Evolutionary conservation across 2,329 filamentous ascomycete species (phyloP).

Genomic region (Ascochyta lentis): DNA sequence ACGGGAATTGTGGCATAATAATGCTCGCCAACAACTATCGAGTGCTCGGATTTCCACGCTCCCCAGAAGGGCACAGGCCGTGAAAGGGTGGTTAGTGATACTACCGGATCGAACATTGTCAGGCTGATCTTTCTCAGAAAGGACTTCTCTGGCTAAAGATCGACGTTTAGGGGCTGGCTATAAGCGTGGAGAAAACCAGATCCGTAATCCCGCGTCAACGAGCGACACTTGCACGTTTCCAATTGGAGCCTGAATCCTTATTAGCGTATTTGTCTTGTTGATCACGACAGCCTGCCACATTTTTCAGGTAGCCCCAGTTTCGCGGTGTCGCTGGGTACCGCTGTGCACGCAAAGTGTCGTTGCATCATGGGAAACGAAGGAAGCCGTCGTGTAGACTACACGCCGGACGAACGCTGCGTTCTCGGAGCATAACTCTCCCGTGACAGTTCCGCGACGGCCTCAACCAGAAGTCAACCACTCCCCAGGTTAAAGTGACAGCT

Average conservation of each 20-base stretch:
- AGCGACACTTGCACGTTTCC: conserved; percentile 24
- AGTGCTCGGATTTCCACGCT: conserved; percentile 7
- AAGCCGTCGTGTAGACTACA: conserved; percentile 1
- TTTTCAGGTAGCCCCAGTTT: conserved; percentile 20
- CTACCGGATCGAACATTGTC: conserved; percentile 18
- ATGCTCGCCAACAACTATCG: conserved; percentile 1
- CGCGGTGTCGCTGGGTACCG: background rate
- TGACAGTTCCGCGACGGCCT: conserved; percentile 2
- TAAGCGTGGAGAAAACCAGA: conserved; percentile 26
- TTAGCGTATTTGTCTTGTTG: conserved; percentile 12
- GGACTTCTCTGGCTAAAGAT: conserved; percentile 24
- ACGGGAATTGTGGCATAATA: conserved; percentile 7
- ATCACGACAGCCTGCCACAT: conserved; percentile 18
- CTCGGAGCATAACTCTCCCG: background rate
- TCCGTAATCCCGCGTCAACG: conserved; percentile 18
- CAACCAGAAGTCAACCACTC: background rate
- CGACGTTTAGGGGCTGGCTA: conserved; percentile 26
- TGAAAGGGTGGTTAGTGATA: conserved; percentile 10
- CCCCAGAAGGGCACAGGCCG: conserved; percentile 15
- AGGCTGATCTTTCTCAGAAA: conserved; percentile 16
- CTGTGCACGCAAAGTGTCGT: background rate
- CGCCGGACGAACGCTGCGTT: background rate
- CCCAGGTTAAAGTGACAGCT: background rate
- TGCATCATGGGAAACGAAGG: conserved; percentile 3
- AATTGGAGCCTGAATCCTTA: conserved; percentile 19